Percentiles rank a stretch among this genome's conserved stretches.
These are phyloP conservation scores for Apiotrichum veenhuisii DNA, from an alignment of 1,284 basidiomycete species.

Conservation along the genomic window DNA sequence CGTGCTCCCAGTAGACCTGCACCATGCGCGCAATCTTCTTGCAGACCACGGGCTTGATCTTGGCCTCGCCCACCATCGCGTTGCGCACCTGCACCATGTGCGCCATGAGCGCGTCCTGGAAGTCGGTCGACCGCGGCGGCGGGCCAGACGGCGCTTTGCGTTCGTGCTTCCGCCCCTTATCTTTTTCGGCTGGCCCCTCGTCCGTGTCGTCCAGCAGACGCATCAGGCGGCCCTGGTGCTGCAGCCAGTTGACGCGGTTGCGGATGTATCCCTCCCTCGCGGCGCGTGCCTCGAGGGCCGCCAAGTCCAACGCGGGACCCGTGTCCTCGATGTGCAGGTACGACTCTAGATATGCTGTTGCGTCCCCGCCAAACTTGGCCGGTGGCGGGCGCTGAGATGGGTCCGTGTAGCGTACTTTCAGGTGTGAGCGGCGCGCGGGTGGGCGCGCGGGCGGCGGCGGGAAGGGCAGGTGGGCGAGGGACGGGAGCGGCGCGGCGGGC, in stretches of 20 bases:
- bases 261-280: slow-evolving; percentile 54
- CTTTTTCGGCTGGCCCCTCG: slow-evolving; percentile 23
- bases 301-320: slow-evolving; percentile 51
- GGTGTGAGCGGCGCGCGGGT: slow-evolving; percentile 63
- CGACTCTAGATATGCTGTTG: slow-evolving; percentile 60
- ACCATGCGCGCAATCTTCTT: slow-evolving; percentile 65
- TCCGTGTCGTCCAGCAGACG: slow-evolving; percentile 50
- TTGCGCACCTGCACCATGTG: slow-evolving; percentile 49
- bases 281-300: slow-evolving; percentile 53
- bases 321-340: slow-evolving; percentile 57
- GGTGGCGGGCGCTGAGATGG: slow-evolving; percentile 63
- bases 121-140: slow-evolving; percentile 39
- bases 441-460: slow-evolving; percentile 35
- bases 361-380: slow-evolving; percentile 55
- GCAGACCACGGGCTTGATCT: slow-evolving; percentile 44
- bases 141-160: slow-evolving; percentile 15
- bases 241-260: slow-evolving; percentile 55
- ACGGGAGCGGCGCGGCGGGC: slow-evolving; percentile 30
- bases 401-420: slow-evolving; percentile 61
- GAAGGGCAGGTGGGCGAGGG: slow-evolving; percentile 37
- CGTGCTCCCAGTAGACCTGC: slow-evolving; percentile 71
- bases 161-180: slow-evolving; percentile 4
- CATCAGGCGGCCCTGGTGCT: slow-evolving; percentile 45
- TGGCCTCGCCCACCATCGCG: slow-evolving; percentile 46
- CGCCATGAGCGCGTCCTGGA: slow-evolving; percentile 46